phyloP scores from a whole-genome alignment of 768 basidiomycete genomes.

The Chiua virens region DNA sequence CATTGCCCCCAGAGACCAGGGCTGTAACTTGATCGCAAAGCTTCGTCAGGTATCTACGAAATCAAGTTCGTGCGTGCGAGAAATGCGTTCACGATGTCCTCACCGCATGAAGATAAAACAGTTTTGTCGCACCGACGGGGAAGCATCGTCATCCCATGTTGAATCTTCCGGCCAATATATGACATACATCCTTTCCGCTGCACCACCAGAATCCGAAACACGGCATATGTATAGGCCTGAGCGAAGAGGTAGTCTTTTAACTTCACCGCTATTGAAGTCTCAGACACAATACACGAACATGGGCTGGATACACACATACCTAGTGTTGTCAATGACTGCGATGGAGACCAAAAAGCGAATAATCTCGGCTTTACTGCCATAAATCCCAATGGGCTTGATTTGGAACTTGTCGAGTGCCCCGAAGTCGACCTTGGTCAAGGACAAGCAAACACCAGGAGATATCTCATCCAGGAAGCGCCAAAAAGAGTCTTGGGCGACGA shows the following conservation, averaged over 20 bases:
- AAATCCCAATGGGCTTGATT: conserved; percentile 54
- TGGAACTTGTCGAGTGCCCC: conserved; percentile 44
- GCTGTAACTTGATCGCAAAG: conserved; percentile 54
- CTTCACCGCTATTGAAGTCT: too few relatives aligned
- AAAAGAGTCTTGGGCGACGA: conserved; percentile 55
- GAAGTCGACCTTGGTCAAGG: conserved; percentile 60
- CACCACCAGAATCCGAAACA: background rate
- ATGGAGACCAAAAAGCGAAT: conserved; percentile 43
- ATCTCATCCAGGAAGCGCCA: conserved; percentile 47
- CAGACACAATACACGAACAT: too few relatives aligned
- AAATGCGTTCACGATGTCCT: background rate
- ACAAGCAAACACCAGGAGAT: conserved; percentile 50
- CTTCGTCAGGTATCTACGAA: conserved; percentile 54
- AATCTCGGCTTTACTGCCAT: conserved; percentile 54
- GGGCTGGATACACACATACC: conserved; percentile 32
- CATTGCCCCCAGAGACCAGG: conserved; percentile 48
- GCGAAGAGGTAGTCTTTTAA: conserved; percentile 27
- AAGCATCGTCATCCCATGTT: conserved; percentile 55
- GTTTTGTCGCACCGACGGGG: conserved; percentile 48
- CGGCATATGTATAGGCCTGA: conserved; percentile 52
- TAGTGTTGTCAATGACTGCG: conserved; percentile 35
- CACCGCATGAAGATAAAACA: conserved; percentile 63
- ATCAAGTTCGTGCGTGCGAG: background rate
- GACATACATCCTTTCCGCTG: conserved; percentile 38
- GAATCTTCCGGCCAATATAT: conserved; percentile 64